Conservation (phyloP, 1,284 basidiomycete species). For the Stereum hirsutum region DNA sequence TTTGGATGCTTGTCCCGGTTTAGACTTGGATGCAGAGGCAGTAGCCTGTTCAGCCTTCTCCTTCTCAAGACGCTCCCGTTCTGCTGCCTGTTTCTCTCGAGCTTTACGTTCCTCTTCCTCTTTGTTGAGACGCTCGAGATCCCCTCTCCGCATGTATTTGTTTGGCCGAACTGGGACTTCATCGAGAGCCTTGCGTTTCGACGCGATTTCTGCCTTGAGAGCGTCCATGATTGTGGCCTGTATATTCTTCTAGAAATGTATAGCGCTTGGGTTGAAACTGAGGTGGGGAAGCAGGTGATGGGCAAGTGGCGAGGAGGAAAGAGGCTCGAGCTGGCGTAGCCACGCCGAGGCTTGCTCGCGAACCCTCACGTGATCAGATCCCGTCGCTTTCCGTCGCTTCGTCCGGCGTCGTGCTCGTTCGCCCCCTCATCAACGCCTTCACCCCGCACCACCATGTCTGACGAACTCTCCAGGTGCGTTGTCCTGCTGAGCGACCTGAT, state of each 20-base stretch:
- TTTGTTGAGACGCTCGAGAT: conserved; percentile 66
- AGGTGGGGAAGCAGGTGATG: too few species aligned
- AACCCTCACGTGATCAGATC: conserved; percentile 9
- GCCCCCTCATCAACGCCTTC: conserved; percentile 3
- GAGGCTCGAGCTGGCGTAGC: too few species aligned
- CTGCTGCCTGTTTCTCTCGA: conserved; percentile 33
- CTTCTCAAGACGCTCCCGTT: conserved; percentile 17
- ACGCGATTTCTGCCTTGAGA: conserved; percentile 81
- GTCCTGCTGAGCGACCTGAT: conserved; percentile 5
- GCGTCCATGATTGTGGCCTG: conserved; percentile 74
- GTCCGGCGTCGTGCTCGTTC: conserved; percentile 29
- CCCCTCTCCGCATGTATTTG: conserved; percentile 86
- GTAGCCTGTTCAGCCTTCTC: conserved; percentile 19
- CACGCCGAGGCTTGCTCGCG: too few species aligned
- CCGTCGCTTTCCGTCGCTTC: conserved; percentile 6
- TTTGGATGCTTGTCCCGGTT: too few species aligned
- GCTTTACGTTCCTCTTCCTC: conserved; percentile 51
- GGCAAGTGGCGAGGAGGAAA: too few species aligned
- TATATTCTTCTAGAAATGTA: too few species aligned
- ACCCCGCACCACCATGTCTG: conserved; percentile 52
- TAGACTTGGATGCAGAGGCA: conserved; percentile 6
- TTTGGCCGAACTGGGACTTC: conserved; percentile 40
- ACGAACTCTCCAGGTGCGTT: conserved; percentile 44
- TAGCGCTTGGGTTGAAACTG: too few species aligned
- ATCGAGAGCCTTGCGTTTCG: conserved; percentile 72